Percentiles rank a stretch among this genome's conserved stretches.
Evolutionary conservation across 495 filamentous ascomycete genomes (phyloP).

Genomic region (Pseudoneurospora amorphoporcata): DNA sequence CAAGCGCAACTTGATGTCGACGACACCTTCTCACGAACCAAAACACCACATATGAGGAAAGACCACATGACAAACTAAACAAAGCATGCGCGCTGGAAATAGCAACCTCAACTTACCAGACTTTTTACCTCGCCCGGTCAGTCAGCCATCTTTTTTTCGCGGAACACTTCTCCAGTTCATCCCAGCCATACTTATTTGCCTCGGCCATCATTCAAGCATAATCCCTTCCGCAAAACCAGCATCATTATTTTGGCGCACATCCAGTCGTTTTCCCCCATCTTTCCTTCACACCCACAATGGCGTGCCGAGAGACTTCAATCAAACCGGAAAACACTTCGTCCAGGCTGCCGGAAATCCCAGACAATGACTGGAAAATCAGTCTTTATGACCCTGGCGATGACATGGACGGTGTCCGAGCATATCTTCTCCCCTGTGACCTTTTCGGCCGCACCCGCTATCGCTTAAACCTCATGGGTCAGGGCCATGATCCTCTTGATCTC

Average conservation of each 20-base stretch:
- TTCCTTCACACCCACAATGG: not conserved
- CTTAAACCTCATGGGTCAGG: slow-evolving; percentile 4
- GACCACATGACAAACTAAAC: not conserved
- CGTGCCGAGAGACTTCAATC: not conserved
- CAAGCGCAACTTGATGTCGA: not conserved
- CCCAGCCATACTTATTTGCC: not conserved
- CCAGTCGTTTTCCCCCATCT: not conserved
- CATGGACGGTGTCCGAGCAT: slow-evolving; percentile 12
- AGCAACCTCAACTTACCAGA: not conserved
- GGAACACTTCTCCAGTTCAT: not conserved
- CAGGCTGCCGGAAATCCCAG: not conserved
- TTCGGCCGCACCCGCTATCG: slow-evolving; percentile 15
- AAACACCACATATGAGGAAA: not conserved
- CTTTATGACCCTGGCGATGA: slow-evolving; percentile 13
- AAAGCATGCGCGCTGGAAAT: not conserved
- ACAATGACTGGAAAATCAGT: slow-evolving; percentile 9
- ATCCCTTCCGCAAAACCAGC: not conserved
- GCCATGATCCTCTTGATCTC: slow-evolving; percentile 12
- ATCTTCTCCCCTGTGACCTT: slow-evolving; percentile 14
- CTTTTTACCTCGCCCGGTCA: not conserved
- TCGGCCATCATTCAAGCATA: not conserved
- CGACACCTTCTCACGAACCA: not conserved
- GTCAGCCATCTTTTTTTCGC: not conserved
- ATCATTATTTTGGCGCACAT: not conserved
- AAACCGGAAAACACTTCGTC: not conserved